phyloP scores from a whole-genome alignment of 1,284 basidiomycete species.

The Boletellus sp. region DNA sequence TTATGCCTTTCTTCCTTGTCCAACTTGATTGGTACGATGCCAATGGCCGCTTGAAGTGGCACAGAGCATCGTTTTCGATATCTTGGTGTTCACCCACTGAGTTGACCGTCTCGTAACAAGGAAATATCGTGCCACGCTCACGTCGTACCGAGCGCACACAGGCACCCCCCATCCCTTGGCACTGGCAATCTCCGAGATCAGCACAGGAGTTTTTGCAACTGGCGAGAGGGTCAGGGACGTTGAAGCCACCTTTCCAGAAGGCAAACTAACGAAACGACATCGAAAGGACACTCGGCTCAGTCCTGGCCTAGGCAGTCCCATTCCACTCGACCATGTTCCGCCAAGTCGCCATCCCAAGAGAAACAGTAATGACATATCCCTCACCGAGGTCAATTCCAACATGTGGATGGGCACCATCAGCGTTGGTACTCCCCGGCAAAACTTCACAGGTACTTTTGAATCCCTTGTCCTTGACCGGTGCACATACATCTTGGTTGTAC shows the following conservation, averaged over 20 bases:
- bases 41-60: neutral
- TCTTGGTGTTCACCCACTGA: neutral
- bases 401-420: slow-evolving; percentile 40
- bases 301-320: neutral
- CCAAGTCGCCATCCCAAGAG: slow-evolving; percentile 6
- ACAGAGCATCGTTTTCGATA: neutral
- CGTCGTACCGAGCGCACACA: slow-evolving; percentile 38
- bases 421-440: slow-evolving; percentile 40
- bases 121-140: slow-evolving; percentile 37
- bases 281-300: neutral
- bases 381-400: slow-evolving; percentile 32
- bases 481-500: neutral
- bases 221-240: neutral
- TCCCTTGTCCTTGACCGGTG: slow-evolving; percentile 2
- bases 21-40: neutral
- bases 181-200: slow-evolving; percentile 10
- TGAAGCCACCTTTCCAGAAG: neutral
- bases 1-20: neutral
- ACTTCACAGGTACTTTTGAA: slow-evolving; percentile 27
- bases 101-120: slow-evolving; percentile 20
- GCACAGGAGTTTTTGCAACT: neutral
- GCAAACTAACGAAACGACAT: slow-evolving; percentile 10
- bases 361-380: slow-evolving; percentile 16
- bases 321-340: neutral
- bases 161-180: slow-evolving; percentile 36